Conservation (phyloP, 495 filamentous ascomycete genomes). For the Penicillium pulvis region DNA sequence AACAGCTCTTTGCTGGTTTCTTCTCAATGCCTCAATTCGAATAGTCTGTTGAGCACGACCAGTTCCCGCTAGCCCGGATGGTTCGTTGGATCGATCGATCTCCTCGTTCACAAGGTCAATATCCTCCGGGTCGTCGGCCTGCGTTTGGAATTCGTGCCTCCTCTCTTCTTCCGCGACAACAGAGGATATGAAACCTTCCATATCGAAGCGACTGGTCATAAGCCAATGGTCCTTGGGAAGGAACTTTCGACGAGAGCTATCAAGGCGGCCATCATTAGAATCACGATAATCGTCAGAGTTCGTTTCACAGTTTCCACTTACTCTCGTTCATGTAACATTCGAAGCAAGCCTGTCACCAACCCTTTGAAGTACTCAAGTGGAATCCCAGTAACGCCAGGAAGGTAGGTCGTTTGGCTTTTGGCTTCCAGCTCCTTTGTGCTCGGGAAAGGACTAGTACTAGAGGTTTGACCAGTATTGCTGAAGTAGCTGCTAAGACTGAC, state of each 20-base stretch:
- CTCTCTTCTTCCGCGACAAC: constrained; percentile 89
- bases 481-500: constrained; percentile 61
- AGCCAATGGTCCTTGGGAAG: constrained; percentile 85
- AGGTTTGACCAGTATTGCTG: constrained; percentile 31
- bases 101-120: constrained; percentile 37
- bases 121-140: constrained; percentile 52
- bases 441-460: constrained; percentile 18
- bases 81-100: constrained; percentile 16
- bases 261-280: not conserved
- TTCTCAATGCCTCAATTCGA: constrained; percentile 54
- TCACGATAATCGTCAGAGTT: not conserved
- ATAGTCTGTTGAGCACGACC: constrained; percentile 54
- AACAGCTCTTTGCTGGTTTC: constrained; percentile 63
- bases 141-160: constrained; percentile 65
- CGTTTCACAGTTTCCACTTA: constrained; percentile 30
- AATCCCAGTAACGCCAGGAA: constrained; percentile 68
- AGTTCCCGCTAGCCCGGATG: constrained; percentile 51
- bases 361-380: constrained; percentile 76
- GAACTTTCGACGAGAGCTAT: constrained; percentile 78
- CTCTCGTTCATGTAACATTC: constrained; percentile 92
- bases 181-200: constrained; percentile 83
- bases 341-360: constrained; percentile 79
- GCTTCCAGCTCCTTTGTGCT: constrained; percentile 38
- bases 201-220: constrained; percentile 89
- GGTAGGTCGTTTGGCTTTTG: constrained; percentile 40